phyloP scores from a whole-genome alignment of 257 asterid genomes.

The Scutellaria galericulata region DNA sequence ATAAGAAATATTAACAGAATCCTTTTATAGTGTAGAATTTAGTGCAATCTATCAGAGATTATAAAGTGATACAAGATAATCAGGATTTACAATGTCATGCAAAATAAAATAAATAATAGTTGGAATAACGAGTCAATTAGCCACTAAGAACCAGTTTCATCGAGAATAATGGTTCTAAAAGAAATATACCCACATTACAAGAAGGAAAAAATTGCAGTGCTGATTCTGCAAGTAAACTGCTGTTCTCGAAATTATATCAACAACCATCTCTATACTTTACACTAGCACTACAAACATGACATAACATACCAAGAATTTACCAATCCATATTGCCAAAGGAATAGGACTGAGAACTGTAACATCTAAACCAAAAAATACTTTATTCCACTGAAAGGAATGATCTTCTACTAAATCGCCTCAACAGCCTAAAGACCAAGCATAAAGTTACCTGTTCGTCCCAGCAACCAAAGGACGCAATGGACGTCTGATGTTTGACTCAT shows the following conservation, averaged over 20 bases:
- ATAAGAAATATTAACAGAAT: too few species aligned
- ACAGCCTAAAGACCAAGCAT: constrained; percentile 6
- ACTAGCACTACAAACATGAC: neutral
- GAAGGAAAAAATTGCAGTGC: neutral
- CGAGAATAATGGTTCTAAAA: neutral
- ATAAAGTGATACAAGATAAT: too few species aligned
- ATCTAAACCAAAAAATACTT: neutral
- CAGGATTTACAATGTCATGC: too few species aligned
- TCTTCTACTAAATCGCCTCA: neutral
- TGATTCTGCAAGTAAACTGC: neutral
- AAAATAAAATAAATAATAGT: too few species aligned
- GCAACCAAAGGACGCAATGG: constrained; percentile 39
- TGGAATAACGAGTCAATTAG: too few species aligned
- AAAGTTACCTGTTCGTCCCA: constrained; percentile 31
- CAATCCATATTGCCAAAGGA: neutral
- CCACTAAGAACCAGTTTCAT: too few species aligned
- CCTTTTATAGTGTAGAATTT: too few species aligned
- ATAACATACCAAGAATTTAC: constrained; percentile 5
- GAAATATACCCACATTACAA: neutral
- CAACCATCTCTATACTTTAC: constrained; percentile 15
- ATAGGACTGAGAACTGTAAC: too few species aligned
- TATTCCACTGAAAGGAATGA: neutral
- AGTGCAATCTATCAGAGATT: too few species aligned
- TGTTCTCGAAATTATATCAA: constrained; percentile 4
- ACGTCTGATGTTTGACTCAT: constrained; percentile 36